A percentile compares a stretch with the other conserved stretches of the same genome.
Evolutionary conservation across 2,329 filamentous ascomycete species (phyloP).

Genomic region (Akanthomyces dipterigenus): DNA sequence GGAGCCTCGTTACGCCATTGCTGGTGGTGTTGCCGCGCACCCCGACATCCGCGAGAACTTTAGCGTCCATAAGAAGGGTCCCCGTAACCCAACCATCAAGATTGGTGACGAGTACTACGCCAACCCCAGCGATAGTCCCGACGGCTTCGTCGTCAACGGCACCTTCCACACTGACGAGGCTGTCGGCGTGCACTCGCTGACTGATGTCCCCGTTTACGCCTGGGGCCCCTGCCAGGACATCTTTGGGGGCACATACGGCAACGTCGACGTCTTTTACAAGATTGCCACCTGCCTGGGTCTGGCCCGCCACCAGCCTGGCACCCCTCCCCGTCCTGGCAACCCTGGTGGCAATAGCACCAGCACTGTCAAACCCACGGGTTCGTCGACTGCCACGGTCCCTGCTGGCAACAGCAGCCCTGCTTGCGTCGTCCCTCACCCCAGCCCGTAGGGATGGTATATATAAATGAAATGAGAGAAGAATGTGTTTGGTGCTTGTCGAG

Average conservation of each 20-base stretch:
- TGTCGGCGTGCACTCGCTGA: conserved; percentile 70
- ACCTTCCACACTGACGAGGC: conserved; percentile 57
- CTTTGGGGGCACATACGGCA: conserved; percentile 66
- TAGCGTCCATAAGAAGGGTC: conserved; percentile 58
- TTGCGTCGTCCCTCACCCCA: background rate
- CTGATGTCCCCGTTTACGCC: conserved; percentile 72
- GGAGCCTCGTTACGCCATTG: conserved; percentile 78
- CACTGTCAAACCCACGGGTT: background rate
- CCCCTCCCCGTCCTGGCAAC: background rate
- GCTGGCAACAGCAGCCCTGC: background rate
- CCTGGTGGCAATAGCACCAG: background rate
- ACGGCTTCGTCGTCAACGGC: conserved; percentile 69
- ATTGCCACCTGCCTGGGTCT: conserved; percentile 63
- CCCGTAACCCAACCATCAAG: conserved; percentile 54
- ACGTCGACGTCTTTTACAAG: conserved; percentile 68
- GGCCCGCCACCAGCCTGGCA: conserved; percentile 21
- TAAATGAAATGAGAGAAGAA: background rate
- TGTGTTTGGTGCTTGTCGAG: background rate
- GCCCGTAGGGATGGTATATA: background rate
- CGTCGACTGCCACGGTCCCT: background rate
- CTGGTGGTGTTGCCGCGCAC: conserved; percentile 61
- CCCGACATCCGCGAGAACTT: conserved; percentile 75
- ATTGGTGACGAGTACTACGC: conserved; percentile 52
- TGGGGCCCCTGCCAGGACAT: conserved; percentile 71
- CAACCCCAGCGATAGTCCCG: conserved; percentile 58